Evolutionary conservation across 1,139 yeast species (phyloP).

Genomic region (Kodamaea plutei): DNA sequence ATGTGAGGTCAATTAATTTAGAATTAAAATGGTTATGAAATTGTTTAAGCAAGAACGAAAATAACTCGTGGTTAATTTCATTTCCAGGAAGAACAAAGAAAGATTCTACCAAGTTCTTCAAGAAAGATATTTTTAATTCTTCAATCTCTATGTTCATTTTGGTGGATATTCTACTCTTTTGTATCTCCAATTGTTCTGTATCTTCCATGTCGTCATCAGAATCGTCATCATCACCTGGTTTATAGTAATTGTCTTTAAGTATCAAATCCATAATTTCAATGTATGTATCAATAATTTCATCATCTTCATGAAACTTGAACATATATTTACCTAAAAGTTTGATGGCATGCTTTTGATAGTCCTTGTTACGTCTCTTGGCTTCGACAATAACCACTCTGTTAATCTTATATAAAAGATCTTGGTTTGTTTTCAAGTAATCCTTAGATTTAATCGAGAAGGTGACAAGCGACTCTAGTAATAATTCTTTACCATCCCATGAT

Average conservation of each 20-base stretch:
- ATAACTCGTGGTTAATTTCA: conserved; percentile 17
- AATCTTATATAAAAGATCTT: conserved; percentile 27
- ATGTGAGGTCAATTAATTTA: conserved; percentile 41
- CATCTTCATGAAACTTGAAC: conserved; percentile 36
- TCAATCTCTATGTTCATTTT: conserved; percentile 31
- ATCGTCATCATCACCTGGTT: conserved; percentile 20
- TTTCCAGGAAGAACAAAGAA: conserved; percentile 21
- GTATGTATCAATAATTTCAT: conserved; percentile 35
- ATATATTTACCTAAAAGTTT: conserved; percentile 48
- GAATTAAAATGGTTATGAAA: conserved; percentile 23
- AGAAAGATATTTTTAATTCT: conserved; percentile 30
- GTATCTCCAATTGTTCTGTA: conserved; percentile 25
- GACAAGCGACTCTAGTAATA: conserved; percentile 67
- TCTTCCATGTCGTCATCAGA: conserved; percentile 24
- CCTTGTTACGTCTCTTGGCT: conserved; percentile 62
- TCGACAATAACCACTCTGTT: conserved; percentile 52
- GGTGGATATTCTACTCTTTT: conserved; percentile 22
- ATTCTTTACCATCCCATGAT: conserved; percentile 87
- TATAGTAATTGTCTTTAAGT: conserved; percentile 28
- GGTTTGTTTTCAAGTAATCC: conserved; percentile 20
- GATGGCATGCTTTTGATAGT: conserved; percentile 56
- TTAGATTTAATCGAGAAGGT: conserved; percentile 48
- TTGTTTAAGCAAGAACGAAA: conserved; percentile 22
- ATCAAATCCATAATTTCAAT: conserved; percentile 32
- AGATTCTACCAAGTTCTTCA: conserved; percentile 31